Conservation (phyloP, 495 filamentous ascomycete genomes). For the Lophiostoma macrostomum region DNA sequence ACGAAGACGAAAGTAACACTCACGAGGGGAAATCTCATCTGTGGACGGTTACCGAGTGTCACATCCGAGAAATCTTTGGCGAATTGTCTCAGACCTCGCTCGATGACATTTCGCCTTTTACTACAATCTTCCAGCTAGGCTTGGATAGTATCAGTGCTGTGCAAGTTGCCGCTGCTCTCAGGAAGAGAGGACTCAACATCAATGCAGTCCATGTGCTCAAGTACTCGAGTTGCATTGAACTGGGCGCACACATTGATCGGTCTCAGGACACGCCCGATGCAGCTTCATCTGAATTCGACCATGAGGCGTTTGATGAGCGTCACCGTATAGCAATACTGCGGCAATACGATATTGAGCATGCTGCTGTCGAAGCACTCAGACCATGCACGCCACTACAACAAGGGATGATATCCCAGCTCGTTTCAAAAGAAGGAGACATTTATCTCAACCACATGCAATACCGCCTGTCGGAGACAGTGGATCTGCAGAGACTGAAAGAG, state of each 20-base stretch:
- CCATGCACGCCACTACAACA: conserved; percentile 65
- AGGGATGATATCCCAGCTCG: conserved; percentile 52
- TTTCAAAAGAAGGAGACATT: conserved; percentile 43
- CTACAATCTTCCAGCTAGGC: conserved; percentile 45
- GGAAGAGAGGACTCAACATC: conserved; percentile 43
- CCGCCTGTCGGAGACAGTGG: conserved; percentile 33
- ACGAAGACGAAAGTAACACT: not conserved
- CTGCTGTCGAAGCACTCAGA: conserved; percentile 46
- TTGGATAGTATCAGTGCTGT: conserved; percentile 47
- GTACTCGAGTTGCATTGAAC: conserved; percentile 50
- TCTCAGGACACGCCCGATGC: not conserved
- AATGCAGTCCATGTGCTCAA: conserved; percentile 68
- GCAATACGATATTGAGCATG: conserved; percentile 1
- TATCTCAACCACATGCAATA: conserved; percentile 64
- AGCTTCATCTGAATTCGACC: conserved; percentile 25
- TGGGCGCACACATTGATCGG: conserved; percentile 41
- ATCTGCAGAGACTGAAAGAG: conserved; percentile 11
- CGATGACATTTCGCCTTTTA: conserved; percentile 29
- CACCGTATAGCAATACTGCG: conserved; percentile 37
- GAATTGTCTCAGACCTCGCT: conserved; percentile 44
- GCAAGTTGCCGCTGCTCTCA: conserved; percentile 39
- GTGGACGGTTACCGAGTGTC: conserved; percentile 52
- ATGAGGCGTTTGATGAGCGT: conserved; percentile 44
- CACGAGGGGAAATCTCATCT: not conserved
- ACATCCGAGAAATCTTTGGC: conserved; percentile 56